Percentiles rank a stretch among this genome's conserved stretches.
Evolutionary conservation across 2,329 filamentous ascomycete genomes (phyloP).

Genomic region (Phyllosticta ampelicida): DNA sequence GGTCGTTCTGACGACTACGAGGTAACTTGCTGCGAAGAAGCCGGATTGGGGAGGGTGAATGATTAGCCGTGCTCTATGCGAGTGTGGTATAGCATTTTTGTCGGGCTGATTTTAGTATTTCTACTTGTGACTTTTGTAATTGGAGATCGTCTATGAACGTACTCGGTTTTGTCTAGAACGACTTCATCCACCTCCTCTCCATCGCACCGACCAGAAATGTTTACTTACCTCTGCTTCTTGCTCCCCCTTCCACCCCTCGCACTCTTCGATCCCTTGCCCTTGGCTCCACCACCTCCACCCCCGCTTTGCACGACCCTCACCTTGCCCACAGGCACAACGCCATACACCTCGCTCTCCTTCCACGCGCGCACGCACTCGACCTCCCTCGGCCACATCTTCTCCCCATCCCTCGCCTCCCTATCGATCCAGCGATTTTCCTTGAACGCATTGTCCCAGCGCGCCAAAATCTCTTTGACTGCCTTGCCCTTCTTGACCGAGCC

Average conservation of each 20-base stretch:
- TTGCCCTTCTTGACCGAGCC: constrained; percentile 89
- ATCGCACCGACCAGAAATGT: not conserved
- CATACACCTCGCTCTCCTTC: constrained; percentile 73
- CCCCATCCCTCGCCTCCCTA: constrained; percentile 41
- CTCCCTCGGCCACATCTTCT: constrained; percentile 76
- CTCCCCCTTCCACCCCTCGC: constrained; percentile 21
- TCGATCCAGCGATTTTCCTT: constrained; percentile 36
- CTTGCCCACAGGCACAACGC: constrained; percentile 69
- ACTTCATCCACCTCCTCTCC: too few relatives aligned
- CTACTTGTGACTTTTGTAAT: too few relatives aligned
- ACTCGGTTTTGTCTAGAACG: too few relatives aligned
- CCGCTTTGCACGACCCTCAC: constrained; percentile 64
- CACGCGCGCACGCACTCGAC: constrained; percentile 72
- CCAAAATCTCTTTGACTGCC: constrained; percentile 81
- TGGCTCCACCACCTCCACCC: constrained; percentile 19
- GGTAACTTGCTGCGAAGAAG: not conserved
- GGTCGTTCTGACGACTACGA: too few relatives aligned
- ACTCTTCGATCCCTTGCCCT: constrained; percentile 18
- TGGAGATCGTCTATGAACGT: too few relatives aligned
- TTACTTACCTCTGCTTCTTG: constrained; percentile 19
- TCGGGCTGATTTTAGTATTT: not conserved
- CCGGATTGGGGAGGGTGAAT: not conserved
- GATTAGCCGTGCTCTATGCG: too few relatives aligned
- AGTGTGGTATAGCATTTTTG: too few relatives aligned
- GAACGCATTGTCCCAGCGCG: constrained; percentile 62